Base-by-base conservation (phyloP, 2,329 filamentous ascomycete genomes). In the Diplodia seriata region DNA sequence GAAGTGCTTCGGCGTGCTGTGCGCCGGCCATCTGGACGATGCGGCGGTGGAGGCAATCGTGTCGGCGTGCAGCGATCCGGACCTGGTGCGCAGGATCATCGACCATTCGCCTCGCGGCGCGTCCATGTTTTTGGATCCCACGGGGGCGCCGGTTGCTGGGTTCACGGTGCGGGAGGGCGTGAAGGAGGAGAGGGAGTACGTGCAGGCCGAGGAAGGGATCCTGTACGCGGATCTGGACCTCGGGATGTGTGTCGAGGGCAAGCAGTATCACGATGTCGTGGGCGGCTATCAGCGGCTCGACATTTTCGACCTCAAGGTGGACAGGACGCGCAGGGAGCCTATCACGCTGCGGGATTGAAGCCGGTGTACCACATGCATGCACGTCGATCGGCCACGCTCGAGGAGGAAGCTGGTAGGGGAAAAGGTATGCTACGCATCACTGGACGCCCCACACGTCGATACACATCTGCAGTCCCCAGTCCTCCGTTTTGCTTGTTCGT, bases 211-310 rank as follows among this genome's bases (percentile, higher is more conserved):
- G 14, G 84, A 86, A 69, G 84, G 78, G 0, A 81, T 87, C 7
- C 56, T 85, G 8, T 87, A 86, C 71, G 83, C 83, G 0, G 84
- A 86, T 68, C 68, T 87, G 68, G 76, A 86, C 71, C 68, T 86
- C 4, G 76, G 78, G 0, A 77, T 81, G 4, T 85, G 83, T 49
- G 75, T 87, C 0, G 85, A 87, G 70, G 82, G 82, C 0, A 87
- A 87, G 70, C 85, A 87, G 72, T 87, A 84, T 69, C 85, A 86
- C 68, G 85, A 87, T 73, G 79, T 86, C 2, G 83, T 84, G 1
- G 85, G 85, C 0, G 84, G 84, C 0, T 87, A 87, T 74, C 85
- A 87, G 72, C 75, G 85, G 2, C 73, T 84, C 3, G 85, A 87
- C 72, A 77, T 87, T 1, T 87, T 87, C 70, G 77, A 85, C 36